Base-by-base conservation (phyloP, 2,329 filamentous ascomycete species). In the Claviceps paspali region DNA sequence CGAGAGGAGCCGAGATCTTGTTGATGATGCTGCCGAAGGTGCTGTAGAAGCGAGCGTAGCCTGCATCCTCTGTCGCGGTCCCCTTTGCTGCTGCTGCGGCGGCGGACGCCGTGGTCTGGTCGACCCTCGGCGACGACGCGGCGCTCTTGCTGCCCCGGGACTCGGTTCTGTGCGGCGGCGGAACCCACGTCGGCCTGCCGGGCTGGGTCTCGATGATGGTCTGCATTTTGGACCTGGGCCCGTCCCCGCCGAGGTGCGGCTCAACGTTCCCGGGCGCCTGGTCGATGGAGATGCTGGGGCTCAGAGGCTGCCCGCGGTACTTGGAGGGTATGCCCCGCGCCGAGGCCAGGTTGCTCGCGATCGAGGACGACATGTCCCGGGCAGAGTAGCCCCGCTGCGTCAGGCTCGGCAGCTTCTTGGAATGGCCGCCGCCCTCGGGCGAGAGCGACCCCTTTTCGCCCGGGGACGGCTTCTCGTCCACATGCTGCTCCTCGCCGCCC, bases 21-120 rank as follows among this genome's bases (percentile, higher is more conserved):
- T 85, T 91, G 52, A 96, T 83, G 33, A 95, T 73, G 38, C 73
- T 84, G 38, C 87, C 86, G 50, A 95, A 94, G 1, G 85, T 86
- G 41, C 73, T 87, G 60, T 96, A 98, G 60, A 96, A 98, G 38
- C 78, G 76, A 6, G 83, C 75, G 53, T 95, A 98, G 5, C 83
- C 79, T 39, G 88, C 86, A 23, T 93, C 84, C 47, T 59, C 62
- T 3, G 50, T n/a, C 9, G 6, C 29, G 15, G 35, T 8, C n/a
- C 21, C 35, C 21, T 17, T 30, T 36, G n/a, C 30, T 22, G 7
- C 29, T n/a, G 18, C n/a, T 28, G 27, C 39, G 32, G 47, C 41
- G 28, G 34, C 34, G 5, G 40, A 37, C 9, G 35, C 35, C 10
- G 19, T 37, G 15, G 15, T 38, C 5, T 46, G 39, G 24, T 57